These are phyloP conservation scores for Ricinus communis DNA, from an alignment of 345 rosid species.

Conservation along the genomic window DNA sequence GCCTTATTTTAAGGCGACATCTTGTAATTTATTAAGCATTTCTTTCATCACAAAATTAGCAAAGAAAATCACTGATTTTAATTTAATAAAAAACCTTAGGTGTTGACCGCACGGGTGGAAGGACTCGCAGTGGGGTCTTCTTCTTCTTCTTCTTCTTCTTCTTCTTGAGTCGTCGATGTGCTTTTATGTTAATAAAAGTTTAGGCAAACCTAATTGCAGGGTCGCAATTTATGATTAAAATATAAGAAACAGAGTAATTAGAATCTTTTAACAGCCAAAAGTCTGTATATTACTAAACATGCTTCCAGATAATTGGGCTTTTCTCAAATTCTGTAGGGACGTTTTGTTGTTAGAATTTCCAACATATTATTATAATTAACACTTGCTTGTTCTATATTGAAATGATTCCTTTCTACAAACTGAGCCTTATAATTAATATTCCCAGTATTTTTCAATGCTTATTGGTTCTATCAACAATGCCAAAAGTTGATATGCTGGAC, in stretches of 20 bases:
- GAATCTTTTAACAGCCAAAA: slow-evolving; percentile 16
- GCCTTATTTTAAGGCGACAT: slow-evolving; percentile 44
- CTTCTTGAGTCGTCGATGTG: too few species aligned
- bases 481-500: too few species aligned
- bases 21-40: slow-evolving; percentile 24
- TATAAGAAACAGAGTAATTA: slow-evolving; percentile 1
- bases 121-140: slow-evolving; percentile 20
- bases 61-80: background rate
- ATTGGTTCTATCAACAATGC: too few species aligned
- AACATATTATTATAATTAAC: slow-evolving; percentile 22
- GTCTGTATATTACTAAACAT: slow-evolving; percentile 13
- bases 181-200: slow-evolving; percentile 30
- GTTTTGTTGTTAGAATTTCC: slow-evolving; percentile 40
- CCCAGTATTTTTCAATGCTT: too few species aligned
- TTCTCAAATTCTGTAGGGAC: slow-evolving; percentile 45
- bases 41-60: slow-evolving; percentile 19
- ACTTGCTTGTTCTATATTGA: too few species aligned
- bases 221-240: slow-evolving; percentile 17
- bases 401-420: too few species aligned
- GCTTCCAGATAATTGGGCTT: slow-evolving; percentile 30
- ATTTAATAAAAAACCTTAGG: background rate
- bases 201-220: slow-evolving; percentile 19
- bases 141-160: too few species aligned
- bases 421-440: too few species aligned
- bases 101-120: slow-evolving; percentile 63